phyloP scores from a whole-genome alignment of 2,329 filamentous ascomycete species.

The Hansfordia pulvinata region DNA sequence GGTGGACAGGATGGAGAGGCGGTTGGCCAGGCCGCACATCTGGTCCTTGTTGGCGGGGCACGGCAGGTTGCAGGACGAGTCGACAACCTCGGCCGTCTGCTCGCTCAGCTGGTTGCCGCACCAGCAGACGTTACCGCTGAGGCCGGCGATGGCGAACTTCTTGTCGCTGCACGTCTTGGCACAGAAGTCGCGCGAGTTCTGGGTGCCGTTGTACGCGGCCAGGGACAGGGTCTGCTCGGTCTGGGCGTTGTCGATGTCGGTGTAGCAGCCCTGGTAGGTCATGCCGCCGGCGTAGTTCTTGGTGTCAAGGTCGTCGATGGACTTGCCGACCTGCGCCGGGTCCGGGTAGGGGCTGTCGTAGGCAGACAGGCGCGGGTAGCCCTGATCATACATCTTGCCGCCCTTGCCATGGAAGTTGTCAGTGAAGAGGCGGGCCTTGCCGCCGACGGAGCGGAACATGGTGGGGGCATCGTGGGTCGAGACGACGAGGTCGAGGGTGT shows the following conservation, averaged over 20 bases:
- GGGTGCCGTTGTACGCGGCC: too few species aligned
- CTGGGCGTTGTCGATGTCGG: too few species aligned
- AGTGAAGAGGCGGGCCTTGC: conserved; percentile 4
- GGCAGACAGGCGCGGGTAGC: conserved; percentile 3
- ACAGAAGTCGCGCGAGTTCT: conserved; percentile 13
- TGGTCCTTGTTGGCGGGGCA: too few species aligned
- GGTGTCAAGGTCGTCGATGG: too few species aligned
- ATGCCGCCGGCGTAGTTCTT: too few species aligned
- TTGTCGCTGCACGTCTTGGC: conserved; percentile 13
- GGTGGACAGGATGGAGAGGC: too few species aligned
- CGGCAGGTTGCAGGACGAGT: too few species aligned
- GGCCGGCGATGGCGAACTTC: conserved; percentile 19
- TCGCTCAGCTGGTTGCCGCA: conserved; percentile 17
- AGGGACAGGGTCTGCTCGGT: too few species aligned
- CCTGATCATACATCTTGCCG: conserved; percentile 2
- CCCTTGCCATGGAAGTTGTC: conserved; percentile 5
- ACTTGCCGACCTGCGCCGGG: too few species aligned
- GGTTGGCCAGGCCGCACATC: too few species aligned
- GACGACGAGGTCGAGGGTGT: conserved; percentile 4
- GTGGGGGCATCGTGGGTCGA: conserved; percentile 4
- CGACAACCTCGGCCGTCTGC: too few species aligned
- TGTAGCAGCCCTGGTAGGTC: conserved; percentile 21
- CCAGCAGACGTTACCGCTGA: conserved; percentile 18
- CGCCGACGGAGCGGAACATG: conserved; percentile 3
- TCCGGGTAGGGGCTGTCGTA: conserved; percentile 5